These are phyloP conservation scores for Hypoxylon sp. DNA, from an alignment of 2,329 filamentous ascomycete species.

Conservation along the genomic window DNA sequence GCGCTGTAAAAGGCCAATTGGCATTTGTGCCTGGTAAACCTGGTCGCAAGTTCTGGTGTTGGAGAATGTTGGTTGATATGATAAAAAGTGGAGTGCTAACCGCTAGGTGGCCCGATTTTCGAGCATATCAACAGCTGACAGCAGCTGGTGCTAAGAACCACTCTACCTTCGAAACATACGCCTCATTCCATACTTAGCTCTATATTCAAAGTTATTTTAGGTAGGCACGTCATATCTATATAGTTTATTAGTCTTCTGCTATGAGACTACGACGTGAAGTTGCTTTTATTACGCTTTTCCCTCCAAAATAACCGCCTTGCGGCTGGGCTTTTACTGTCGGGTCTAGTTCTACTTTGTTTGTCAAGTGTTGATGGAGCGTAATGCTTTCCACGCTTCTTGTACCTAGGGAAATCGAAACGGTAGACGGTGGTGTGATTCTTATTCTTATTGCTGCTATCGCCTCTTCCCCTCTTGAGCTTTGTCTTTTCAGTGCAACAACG, in stretches of 20 bases:
- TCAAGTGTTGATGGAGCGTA: not conserved
- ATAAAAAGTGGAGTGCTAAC: not conserved
- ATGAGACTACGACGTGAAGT: not conserved
- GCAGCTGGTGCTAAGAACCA: not conserved
- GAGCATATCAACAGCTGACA: not conserved
- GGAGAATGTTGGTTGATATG: slow-evolving; percentile 5
- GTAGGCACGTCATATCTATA: too few species aligned
- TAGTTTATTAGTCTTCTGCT: too few species aligned
- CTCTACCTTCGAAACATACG: not conserved
- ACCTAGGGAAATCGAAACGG: not conserved
- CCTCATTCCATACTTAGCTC: too few species aligned
- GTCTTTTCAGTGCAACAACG: slow-evolving; percentile 3
- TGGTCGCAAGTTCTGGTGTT: not conserved
- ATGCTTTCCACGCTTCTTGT: not conserved
- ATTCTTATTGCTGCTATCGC: slow-evolving; percentile 1
- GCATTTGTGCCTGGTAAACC: not conserved
- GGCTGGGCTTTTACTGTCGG: not conserved
- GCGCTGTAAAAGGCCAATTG: slow-evolving; percentile 22
- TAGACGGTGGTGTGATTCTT: not conserved
- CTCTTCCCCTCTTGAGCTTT: not conserved
- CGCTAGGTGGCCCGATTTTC: not conserved
- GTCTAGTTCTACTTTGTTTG: not conserved
- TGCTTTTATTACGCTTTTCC: not conserved
- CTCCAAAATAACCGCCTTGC: not conserved
- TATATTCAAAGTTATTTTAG: too few species aligned